phyloP scores from a whole-genome alignment of 1,139 yeast genomes.

The Pneumocystis murina region DNA sequence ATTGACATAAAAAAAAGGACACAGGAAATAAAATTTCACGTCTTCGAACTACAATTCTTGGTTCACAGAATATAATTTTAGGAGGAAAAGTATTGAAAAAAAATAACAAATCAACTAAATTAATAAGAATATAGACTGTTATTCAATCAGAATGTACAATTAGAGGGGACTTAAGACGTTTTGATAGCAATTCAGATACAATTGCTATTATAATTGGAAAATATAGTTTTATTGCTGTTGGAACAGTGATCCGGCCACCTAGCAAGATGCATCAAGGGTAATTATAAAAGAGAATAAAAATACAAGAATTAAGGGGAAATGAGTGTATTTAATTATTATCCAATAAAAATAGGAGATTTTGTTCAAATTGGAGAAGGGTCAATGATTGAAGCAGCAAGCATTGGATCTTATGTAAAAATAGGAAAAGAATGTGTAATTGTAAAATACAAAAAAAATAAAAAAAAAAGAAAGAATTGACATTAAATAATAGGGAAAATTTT shows the following conservation, averaged over 20 bases:
- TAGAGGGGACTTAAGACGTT: slow-evolving; percentile 5
- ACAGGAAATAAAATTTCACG: slow-evolving; percentile 46
- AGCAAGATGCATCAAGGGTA: slow-evolving; percentile 12
- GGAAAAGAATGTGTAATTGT: slow-evolving; percentile 46
- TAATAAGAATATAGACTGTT: slow-evolving; percentile 5
- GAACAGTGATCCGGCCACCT: slow-evolving; percentile 28
- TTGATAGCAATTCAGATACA: slow-evolving; percentile 17
- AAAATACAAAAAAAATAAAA: background rate
- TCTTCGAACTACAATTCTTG: slow-evolving; percentile 29
- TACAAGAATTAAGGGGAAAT: slow-evolving; percentile 2
- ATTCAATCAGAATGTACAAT: slow-evolving; percentile 9
- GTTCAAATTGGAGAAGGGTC: slow-evolving; percentile 37
- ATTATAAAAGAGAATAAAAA: slow-evolving; percentile 1
- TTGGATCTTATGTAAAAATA: slow-evolving; percentile 35
- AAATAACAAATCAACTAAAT: background rate
- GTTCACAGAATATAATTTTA: slow-evolving; percentile 32
- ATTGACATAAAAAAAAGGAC: slow-evolving; percentile 18
- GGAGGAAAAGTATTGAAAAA: slow-evolving; percentile 28
- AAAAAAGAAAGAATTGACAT: slow-evolving; percentile 17
- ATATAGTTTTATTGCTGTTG: slow-evolving; percentile 22
- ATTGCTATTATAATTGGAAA: slow-evolving; percentile 14
- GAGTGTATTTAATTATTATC: slow-evolving; percentile 18
- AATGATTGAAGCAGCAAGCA: slow-evolving; percentile 28
- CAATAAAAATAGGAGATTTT: slow-evolving; percentile 43
- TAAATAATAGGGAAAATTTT: slow-evolving; percentile 30